phyloP scores from a whole-genome alignment of 768 basidiomycete genomes.

The Mycena galericulata region DNA sequence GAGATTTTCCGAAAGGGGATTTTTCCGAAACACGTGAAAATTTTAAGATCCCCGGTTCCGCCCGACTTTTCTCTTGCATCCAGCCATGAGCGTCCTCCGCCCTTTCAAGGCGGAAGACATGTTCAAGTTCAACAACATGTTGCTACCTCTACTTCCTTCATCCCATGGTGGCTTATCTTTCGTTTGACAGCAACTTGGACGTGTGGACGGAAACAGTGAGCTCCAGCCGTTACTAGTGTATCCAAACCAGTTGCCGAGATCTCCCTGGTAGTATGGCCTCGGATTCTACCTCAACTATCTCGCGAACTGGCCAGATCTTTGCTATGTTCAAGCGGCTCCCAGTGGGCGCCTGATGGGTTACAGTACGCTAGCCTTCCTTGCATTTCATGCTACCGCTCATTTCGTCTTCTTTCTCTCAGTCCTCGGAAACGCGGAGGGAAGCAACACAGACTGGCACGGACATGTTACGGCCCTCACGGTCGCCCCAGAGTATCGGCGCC shows the following conservation, averaged over 20 bases:
- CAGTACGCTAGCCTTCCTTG: conserved; percentile 11
- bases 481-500: conserved; percentile 91
- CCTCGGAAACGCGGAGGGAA: conserved; percentile 93
- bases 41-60: background rate
- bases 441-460: conserved; percentile 83
- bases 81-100: conserved; percentile 83
- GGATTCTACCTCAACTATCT: conserved; percentile 92
- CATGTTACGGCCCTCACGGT: conserved; percentile 97
- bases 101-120: conserved; percentile 91
- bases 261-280: conserved; percentile 81
- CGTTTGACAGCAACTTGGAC: conserved; percentile 81
- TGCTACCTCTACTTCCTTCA: background rate
- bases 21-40: background rate
- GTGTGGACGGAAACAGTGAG: conserved; percentile 97
- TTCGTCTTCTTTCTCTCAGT: conserved; percentile 75
- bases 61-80: conserved; percentile 1
- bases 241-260: background rate
- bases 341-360: conserved; percentile 90
- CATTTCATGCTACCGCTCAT: no score
- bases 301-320: conserved; percentile 92
- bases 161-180: conserved; percentile 22
- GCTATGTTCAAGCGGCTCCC: conserved; percentile 85
- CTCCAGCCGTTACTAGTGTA: conserved; percentile 29
- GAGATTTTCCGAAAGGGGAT: conserved; percentile 6
- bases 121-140: conserved; percentile 96